Evolutionary conservation across 805 yeast genomes (phyloP), one percentile per base, ranked within the genome.

Genomic region (Lachancea meyersii): DNA sequence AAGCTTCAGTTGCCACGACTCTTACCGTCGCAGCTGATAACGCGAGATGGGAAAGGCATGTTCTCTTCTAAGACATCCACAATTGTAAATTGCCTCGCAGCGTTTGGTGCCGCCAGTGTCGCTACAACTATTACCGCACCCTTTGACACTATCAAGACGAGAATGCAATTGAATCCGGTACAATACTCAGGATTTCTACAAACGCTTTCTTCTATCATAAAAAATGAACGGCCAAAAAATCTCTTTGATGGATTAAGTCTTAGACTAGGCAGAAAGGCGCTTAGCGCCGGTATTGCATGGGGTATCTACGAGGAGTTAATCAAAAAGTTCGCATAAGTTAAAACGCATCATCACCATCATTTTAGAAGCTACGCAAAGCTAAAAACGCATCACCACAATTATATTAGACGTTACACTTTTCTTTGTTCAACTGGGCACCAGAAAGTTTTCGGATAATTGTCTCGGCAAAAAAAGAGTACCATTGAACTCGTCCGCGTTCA

Each of bases 211-310:
- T 24, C 46, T 23, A 74, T 72, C 44, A 55, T 64, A 52, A 66
- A 51, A 47, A 65, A 60, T 54, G 89, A 66, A 62, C 81, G 69
- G 4, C 50, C 72, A 20, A 49, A 62, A 20, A 75, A 80, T 35
- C 67, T 93, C 41, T 89, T 93, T 60, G 82, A 86, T 60, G 98
- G 98, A 0, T 65, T 93, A 23, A 75, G 86, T 31, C 70, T 93
- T 52, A 71, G 98, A 50, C 70, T 93, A 38, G 72, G 82, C 4
- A 72, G 97, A 52, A 93, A 93, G 64, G 96, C 91, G 0, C 61
- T 86, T 37, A 84, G 95, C 62, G 91, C 97, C 0, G 97, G 96
- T 1, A 87, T 93, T 47, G 88, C 96, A 38, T 93, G 98, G 98
- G 86, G 96, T 46, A 81, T 93, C 19, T 93, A 91, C 60, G 98